These are phyloP conservation scores for Trypanosoma cruzi DNA, from an alignment of 208 protist species.

Conservation along the genomic window DNA sequence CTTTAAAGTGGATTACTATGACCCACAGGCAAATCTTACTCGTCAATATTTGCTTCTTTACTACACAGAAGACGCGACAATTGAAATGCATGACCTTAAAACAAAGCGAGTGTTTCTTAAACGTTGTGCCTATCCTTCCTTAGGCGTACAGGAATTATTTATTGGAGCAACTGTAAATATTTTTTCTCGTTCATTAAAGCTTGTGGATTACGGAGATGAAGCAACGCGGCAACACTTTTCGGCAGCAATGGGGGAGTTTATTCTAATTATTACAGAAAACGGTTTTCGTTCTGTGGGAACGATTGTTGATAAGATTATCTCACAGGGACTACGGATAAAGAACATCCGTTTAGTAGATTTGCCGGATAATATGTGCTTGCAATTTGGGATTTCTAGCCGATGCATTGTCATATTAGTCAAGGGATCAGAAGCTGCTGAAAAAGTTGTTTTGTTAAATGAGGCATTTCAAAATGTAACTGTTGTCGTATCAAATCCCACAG, in stretches of 20 bases:
- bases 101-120: conserved; percentile 93
- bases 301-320: conserved; percentile 55
- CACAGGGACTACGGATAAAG: conserved; percentile 64
- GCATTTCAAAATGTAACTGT: conserved; percentile 39
- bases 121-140: conserved; percentile 82
- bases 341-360: conserved; percentile 76
- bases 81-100: conserved; percentile 96
- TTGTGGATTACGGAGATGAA: conserved; percentile 93
- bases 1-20: conserved; percentile 92
- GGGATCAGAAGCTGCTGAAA: conserved; percentile 66
- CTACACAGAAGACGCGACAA: conserved; percentile 85
- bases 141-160: conserved; percentile 89
- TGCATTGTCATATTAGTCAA: conserved; percentile 64
- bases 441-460: conserved; percentile 31
- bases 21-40: conserved; percentile 87
- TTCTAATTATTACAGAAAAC: conserved; percentile 61
- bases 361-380: conserved; percentile 39
- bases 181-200: conserved; percentile 92
- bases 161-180: conserved; percentile 92
- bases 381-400: conserved; percentile 32
- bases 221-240: conserved; percentile 75
- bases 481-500: conserved; percentile 42
- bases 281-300: conserved; percentile 42
- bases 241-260: conserved; percentile 51
- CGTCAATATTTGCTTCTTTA: conserved; percentile 93